Conservation (phyloP, 2,329 filamentous ascomycete species). For the Aureobasidium sp. region DNA sequence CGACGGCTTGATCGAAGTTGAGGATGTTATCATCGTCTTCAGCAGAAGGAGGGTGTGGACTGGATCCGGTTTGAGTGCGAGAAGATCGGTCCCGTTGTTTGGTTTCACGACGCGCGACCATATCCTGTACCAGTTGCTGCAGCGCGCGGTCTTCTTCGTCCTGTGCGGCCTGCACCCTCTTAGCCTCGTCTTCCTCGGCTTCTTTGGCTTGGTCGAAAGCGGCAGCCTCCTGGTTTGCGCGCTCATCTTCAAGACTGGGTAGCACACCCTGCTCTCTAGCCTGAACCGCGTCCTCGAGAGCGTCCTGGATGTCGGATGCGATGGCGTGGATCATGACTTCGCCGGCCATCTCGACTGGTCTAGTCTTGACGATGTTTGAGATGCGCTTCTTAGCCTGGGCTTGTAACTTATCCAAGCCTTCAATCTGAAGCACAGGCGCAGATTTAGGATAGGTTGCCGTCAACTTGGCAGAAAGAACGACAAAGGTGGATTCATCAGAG, state of each 20-base stretch:
- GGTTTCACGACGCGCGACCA: conserved; percentile 57
- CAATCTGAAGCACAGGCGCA: conserved; percentile 61
- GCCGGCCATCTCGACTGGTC: conserved; percentile 56
- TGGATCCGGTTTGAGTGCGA: background rate
- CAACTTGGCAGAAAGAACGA: conserved; percentile 68
- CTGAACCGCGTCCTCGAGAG: conserved; percentile 78
- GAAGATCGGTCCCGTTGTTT: conserved; percentile 6
- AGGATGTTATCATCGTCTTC: background rate
- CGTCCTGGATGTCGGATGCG: conserved; percentile 52
- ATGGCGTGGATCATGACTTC: conserved; percentile 60
- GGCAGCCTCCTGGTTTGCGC: conserved; percentile 70
- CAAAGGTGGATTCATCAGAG: conserved; percentile 60
- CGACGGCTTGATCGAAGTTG: conserved; percentile 21
- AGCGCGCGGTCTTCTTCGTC: conserved; percentile 63
- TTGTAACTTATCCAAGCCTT: conserved; percentile 55
- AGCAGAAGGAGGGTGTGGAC: background rate
- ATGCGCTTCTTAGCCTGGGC: conserved; percentile 65
- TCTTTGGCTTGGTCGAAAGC: conserved; percentile 50
- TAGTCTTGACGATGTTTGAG: conserved; percentile 57
- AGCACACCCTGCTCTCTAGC: conserved; percentile 65
- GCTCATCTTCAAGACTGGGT: conserved; percentile 85
- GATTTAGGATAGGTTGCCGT: conserved; percentile 90
- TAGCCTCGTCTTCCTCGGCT: conserved; percentile 33
- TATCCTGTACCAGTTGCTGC: conserved; percentile 62
- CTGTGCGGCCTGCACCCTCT: conserved; percentile 29